Base-by-base conservation (phyloP, 2,329 filamentous ascomycete species). In the Hirsutella rhossiliensis region DNA sequence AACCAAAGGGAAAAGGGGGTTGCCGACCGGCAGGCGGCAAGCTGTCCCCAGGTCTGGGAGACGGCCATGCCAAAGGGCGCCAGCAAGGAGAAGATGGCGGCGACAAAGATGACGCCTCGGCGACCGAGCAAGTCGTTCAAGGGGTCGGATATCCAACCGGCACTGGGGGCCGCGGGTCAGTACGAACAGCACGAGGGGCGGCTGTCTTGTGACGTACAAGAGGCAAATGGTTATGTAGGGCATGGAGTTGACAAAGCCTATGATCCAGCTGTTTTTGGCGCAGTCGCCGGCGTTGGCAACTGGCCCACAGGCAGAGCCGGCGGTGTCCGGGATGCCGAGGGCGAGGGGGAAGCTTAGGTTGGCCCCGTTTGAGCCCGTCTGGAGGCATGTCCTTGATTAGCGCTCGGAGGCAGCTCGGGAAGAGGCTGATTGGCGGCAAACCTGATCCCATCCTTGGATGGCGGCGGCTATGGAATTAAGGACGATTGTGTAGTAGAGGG, bases 91-190 rank as follows among this genome's bases (percentile, higher is more conserved):
- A 84, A 80, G 51, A 80, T 62, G 12, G 74, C 76, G 7, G 72
- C 71, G 39, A 80, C 57, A 55, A 82, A 83, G 47, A 84, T 84
- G 39, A 76, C 73, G 11, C 78, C 76, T 42, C 78, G 73, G 34
- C 80, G 76, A 32, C 78, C 79, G 27, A 78, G 51, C 11, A 62
- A 62, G 36, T 73, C 62, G 52, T 84, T 84, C 12, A 77, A 52
- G 1, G 78, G 78, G 43, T 82, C 78, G 0, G 77, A 78, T 6
- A 79, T 61, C 78, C 77, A 81, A 45, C 72, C 71, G 19, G 73
- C 75, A 51, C 68, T 71, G 31, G 44, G 41, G 9, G 23, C 5
- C 23, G 5, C 23, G 5, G n/a, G 11, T 19, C 9, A 18, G 23
- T 19, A 29, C 11, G 20, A 11, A 23, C 11, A 18, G 29, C 15